phyloP scores from a whole-genome alignment of 768 basidiomycete genomes.

The Chalciporus piperatus region DNA sequence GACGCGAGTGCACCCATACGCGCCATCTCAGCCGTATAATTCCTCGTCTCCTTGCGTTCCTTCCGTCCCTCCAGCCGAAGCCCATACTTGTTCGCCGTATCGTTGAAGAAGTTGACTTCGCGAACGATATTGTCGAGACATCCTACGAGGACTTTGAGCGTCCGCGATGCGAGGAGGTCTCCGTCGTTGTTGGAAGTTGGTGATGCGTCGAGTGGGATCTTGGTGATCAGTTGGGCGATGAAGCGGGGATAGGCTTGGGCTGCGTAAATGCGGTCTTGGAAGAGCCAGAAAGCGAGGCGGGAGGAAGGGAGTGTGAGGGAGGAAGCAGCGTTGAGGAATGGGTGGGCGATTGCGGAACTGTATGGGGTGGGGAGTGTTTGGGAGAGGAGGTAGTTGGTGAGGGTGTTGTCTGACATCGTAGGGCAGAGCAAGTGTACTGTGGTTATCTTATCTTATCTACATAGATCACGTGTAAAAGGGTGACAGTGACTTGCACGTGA shows the following conservation, averaged over 20 bases:
- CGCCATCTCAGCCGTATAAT: slow-evolving; percentile 72
- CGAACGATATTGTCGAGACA: slow-evolving; percentile 57
- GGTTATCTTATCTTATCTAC: too few relatives aligned
- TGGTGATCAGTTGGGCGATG: slow-evolving; percentile 61
- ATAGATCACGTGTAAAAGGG: too few relatives aligned
- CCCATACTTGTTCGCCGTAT: slow-evolving; percentile 42
- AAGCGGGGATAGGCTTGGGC: slow-evolving; percentile 72
- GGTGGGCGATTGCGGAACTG: slow-evolving; percentile 47
- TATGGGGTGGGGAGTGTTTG: slow-evolving; percentile 39
- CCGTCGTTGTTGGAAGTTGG: not conserved
- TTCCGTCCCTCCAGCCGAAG: slow-evolving; percentile 47
- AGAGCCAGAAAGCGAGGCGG: slow-evolving; percentile 60
- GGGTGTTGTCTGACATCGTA: not conserved
- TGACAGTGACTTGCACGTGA: not conserved
- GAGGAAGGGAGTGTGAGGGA: slow-evolving; percentile 44
- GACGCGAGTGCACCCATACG: slow-evolving; percentile 44
- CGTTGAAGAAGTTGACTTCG: slow-evolving; percentile 60
- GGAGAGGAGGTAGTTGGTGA: slow-evolving; percentile 36
- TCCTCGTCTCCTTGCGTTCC: slow-evolving; percentile 58
- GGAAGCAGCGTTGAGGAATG: slow-evolving; percentile 61
- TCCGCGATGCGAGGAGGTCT: slow-evolving; percentile 24
- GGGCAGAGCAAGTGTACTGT: too few relatives aligned
- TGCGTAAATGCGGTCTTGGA: slow-evolving; percentile 74
- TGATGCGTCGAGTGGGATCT: slow-evolving; percentile 44
- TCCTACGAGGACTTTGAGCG: slow-evolving; percentile 47